Base-by-base conservation (phyloP, 805 yeast genomes). In the Henningerozyma blattae region DNA sequence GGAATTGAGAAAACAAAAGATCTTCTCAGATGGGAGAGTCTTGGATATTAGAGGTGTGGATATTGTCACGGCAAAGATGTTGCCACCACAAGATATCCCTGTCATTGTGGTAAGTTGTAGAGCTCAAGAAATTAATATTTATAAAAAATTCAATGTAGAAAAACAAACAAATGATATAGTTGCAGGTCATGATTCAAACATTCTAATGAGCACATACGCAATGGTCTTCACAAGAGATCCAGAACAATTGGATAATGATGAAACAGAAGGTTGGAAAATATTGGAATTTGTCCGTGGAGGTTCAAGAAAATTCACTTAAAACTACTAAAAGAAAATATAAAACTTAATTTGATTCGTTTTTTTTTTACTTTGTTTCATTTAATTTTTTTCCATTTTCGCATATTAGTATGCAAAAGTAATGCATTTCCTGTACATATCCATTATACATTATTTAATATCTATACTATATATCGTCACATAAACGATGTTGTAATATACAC, bases 221-320 rank as follows among this genome's bases (percentile, higher is more conserved):
- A 75, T 91, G 86, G 98, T 89, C 16, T 65, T 91, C 47, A 86
- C 98, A 15, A 75, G 98, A 59, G 66, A 83, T 34, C 86, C 95
- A 3, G 98, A 87, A 58, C 86, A 87, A 40, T 75, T 91, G 52
- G 94, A 77, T 42, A 82, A 91, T 56, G 70, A 72, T 34, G 87
- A 77, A 50, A 91, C 99, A 17, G 94, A 84, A 52, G 99, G 99
- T 22, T 91, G 98, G 98, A 84, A 83, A 65, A 75, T 91, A 36
- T 59, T 89, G 51, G 97, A 89, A 63, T 83, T 89, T 55, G 95
- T 84, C 32, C 77, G 95, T 52, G 95, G 95, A 46, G 89, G 85
- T 28, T 78, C 94, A 26, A 77, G 94, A 62, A 80, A 77, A 39
- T 86, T 80, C 72, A 73, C 77, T 28, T 73, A 55, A 50, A 5